phyloP scores from a whole-genome alignment of 495 filamentous ascomycete genomes.

The Aspergillus funiculosus region DNA sequence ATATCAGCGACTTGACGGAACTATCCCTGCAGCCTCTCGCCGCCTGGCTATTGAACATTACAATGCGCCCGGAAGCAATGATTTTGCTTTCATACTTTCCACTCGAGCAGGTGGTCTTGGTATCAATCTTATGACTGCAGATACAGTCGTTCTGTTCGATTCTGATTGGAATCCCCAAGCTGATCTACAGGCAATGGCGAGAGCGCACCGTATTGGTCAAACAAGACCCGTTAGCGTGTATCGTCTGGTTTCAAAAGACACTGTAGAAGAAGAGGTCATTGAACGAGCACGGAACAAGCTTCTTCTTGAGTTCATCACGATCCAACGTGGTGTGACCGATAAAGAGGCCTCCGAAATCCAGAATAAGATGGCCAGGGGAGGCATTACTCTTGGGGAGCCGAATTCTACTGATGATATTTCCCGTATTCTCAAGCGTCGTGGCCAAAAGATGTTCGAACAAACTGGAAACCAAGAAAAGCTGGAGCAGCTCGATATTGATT shows the following conservation, averaged over 20 bases:
- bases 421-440: constrained; percentile 84
- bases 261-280: constrained; percentile 95
- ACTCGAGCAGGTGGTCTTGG: constrained; percentile 93
- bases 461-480: constrained; percentile 91
- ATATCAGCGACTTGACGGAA: constrained; percentile 92
- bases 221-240: constrained; percentile 94
- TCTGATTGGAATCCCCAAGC: constrained; percentile 99
- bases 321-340: constrained; percentile 93
- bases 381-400: constrained; percentile 56
- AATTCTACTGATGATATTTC: constrained; percentile 86
- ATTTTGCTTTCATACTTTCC: constrained; percentile 94
- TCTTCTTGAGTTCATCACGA: constrained; percentile 96
- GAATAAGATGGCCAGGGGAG: constrained; percentile 56
- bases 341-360: constrained; percentile 68
- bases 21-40: constrained; percentile 76
- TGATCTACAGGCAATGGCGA: constrained; percentile 96
- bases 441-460: constrained; percentile 96
- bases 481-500: constrained; percentile 97
- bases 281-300: constrained; percentile 96
- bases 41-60: constrained; percentile 95
- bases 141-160: constrained; percentile 96
- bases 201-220: constrained; percentile 95
- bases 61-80: constrained; percentile 86
- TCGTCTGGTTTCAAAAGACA: constrained; percentile 92
- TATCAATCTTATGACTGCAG: constrained; percentile 98